These are phyloP conservation scores for Coelastrella sp. DNA, from an alignment of 139 green algal genomes.

Conservation along the genomic window DNA sequence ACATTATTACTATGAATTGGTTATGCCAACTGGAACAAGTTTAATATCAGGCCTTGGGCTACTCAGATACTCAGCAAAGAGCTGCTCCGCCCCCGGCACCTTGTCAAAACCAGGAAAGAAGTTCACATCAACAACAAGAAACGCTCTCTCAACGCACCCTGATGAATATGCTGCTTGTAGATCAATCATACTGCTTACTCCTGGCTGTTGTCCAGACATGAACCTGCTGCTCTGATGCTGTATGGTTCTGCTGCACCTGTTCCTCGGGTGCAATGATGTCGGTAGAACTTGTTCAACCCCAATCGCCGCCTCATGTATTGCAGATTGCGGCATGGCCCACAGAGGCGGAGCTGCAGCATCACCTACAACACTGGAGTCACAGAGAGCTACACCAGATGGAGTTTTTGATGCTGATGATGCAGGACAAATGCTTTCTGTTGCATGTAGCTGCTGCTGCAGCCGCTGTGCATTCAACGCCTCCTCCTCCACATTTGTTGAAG, in stretches of 20 bases:
- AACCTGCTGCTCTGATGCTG: too few species aligned
- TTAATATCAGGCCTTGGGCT: not conserved
- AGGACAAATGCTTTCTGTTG: too few species aligned
- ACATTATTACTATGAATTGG: too few species aligned
- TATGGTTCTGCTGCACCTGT: too few species aligned
- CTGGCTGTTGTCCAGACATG: too few species aligned
- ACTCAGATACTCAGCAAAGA: conserved; percentile 46
- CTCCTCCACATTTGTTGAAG: too few species aligned
- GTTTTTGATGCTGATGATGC: too few species aligned
- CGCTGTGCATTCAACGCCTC: too few species aligned
- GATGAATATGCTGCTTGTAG: not conserved
- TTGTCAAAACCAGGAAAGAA: conserved; percentile 54
- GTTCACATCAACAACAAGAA: conserved; percentile 50
- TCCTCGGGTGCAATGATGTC: conserved; percentile 36
- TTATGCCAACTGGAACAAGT: too few species aligned
- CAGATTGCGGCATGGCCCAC: conserved; percentile 35
- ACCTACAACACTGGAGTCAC: conserved; percentile 9
- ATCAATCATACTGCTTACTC: too few species aligned
- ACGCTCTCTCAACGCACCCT: not conserved
- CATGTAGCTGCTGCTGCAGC: conserved; percentile 6
- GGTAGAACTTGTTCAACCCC: conserved; percentile 17
- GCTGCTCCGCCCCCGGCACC: conserved; percentile 44
- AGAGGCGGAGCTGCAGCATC: conserved; percentile 26
- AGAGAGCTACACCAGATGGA: conserved; percentile 4
- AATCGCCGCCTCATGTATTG: not conserved